Evolutionary conservation across 805 yeast genomes (phyloP), one percentile per base, ranked within the genome.

Genomic region (Blastobotrys chiropterorum): DNA sequence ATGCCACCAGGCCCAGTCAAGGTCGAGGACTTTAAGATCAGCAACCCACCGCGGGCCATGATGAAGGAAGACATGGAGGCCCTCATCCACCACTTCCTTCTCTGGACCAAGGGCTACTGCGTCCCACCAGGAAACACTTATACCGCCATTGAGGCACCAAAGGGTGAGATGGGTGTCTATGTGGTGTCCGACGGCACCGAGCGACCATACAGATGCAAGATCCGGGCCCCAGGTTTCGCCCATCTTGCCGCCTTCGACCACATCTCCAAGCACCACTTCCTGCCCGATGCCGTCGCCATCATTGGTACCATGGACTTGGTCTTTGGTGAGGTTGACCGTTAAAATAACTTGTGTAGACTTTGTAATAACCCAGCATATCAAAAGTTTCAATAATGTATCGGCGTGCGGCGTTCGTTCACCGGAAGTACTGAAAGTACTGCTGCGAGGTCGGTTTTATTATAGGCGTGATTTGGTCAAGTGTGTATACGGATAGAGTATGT

Each of bases 41-140:
- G 81, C 49, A 89, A 94, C 34, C 96, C 96, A 38, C 82, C 95
- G 55, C 82, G 92, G 68, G 68, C 81, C 20, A 65, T 78, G 62
- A 88, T 88, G 95, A 88, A 88, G 73, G 88, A 84, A 67, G 95
- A 88, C 70, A 88, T 88, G 96, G 96, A 88, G 76, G 84, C 92
- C 19, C 77, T 88, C 61, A 88, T 88, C 67, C 95, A 88, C 70
- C 96, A 88, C 74, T 88, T 88, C 76, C 75, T 88, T 69, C 75
- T 85, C 60, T 88, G 83, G 76, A 85, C 95, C 52, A 88, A 88
- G 76, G 96, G 96, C 60, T 86, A 81, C 68, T 82, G 83, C 38
- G 96, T 88, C 43, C 96, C 96, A 44, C 85, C 82, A 50, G 96
- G 96, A 65, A 96, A 88, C 73, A 85, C 96, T 8, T 88, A 88